Conservation (phyloP, 1,284 basidiomycete genomes). For the Chiua sp. region DNA sequence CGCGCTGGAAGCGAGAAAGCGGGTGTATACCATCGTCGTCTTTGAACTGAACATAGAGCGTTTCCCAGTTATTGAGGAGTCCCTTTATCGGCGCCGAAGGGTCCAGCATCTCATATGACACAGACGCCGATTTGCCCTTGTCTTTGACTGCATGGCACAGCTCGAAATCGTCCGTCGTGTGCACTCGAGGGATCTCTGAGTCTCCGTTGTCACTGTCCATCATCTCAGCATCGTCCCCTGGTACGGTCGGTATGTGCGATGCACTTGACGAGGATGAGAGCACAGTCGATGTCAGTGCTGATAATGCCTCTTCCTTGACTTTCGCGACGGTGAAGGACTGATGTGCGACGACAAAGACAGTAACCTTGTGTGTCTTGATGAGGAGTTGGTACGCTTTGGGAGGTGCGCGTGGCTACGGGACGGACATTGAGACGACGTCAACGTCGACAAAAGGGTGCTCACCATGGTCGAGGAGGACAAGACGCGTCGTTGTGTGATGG, state of each 20-base stretch:
- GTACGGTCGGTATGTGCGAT: slow-evolving; percentile 25
- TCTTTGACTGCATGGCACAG: slow-evolving; percentile 59
- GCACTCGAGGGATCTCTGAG: slow-evolving; percentile 51
- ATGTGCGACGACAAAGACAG: slow-evolving; percentile 61
- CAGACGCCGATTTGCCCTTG: slow-evolving; percentile 46
- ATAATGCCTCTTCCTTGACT: slow-evolving; percentile 66
- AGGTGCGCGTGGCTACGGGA: slow-evolving; percentile 45
- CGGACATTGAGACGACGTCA: background rate
- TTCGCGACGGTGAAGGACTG: slow-evolving; percentile 58
- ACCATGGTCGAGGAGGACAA: slow-evolving; percentile 27
- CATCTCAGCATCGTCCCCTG: slow-evolving; percentile 32
- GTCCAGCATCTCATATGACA: slow-evolving; percentile 54
- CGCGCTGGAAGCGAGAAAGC: too few relatives aligned
- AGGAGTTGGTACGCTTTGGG: slow-evolving; percentile 68
- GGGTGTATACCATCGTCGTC: slow-evolving; percentile 56
- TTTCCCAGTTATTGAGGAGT: slow-evolving; percentile 64
- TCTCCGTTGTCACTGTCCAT: slow-evolving; percentile 9
- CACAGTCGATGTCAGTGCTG: slow-evolving; percentile 60
- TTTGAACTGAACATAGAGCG: slow-evolving; percentile 67
- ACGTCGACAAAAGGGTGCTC: background rate
- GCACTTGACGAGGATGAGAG: slow-evolving; percentile 17
- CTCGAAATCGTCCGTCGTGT: slow-evolving; percentile 62
- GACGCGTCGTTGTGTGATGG: slow-evolving; percentile 14
- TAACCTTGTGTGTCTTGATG: slow-evolving; percentile 73
- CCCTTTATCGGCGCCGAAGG: slow-evolving; percentile 53